A percentile compares a stretch with the other conserved stretches of the same genome.
Conservation (phyloP, 768 basidiomycete species). For the Mrakia hoshinonis region DNA sequence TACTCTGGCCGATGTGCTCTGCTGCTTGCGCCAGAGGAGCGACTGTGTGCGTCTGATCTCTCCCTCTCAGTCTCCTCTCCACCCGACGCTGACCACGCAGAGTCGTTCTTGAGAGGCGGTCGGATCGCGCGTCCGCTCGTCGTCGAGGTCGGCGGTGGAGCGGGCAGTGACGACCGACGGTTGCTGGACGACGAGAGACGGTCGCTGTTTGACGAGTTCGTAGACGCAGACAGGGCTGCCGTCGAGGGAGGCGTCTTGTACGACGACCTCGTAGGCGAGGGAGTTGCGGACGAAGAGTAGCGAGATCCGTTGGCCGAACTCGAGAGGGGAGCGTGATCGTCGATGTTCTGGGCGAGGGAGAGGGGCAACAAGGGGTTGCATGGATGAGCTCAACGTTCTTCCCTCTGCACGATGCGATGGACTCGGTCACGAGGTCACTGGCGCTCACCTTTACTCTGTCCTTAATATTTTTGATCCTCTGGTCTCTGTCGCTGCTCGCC, state of each 20-base stretch:
- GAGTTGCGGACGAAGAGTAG: not conserved
- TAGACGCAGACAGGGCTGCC: not conserved
- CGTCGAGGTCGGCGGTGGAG: not conserved
- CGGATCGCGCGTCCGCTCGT: not conserved
- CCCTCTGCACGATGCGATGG: not conserved
- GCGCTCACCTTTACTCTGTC: not conserved
- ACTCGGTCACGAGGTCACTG: too few species aligned
- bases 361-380: not conserved
- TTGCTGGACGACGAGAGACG: too few species aligned
- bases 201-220: not conserved
- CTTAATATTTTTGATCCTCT: not conserved
- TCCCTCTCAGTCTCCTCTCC: constrained; percentile 6
- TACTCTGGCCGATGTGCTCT: not conserved
- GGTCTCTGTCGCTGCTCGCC: constrained; percentile 1
- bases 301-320: not conserved
- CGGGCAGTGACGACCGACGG: constrained; percentile 4
- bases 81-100: not conserved
- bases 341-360: not conserved
- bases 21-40: not conserved
- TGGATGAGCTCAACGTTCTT: not conserved
- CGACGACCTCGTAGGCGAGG: not conserved
- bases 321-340: not conserved
- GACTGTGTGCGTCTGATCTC: not conserved
- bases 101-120: not conserved
- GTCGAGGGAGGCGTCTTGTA: not conserved